Evolutionary conservation across 2,329 filamentous ascomycete genomes (phyloP).

Genomic region (Colletotrichum noveboracense): DNA sequence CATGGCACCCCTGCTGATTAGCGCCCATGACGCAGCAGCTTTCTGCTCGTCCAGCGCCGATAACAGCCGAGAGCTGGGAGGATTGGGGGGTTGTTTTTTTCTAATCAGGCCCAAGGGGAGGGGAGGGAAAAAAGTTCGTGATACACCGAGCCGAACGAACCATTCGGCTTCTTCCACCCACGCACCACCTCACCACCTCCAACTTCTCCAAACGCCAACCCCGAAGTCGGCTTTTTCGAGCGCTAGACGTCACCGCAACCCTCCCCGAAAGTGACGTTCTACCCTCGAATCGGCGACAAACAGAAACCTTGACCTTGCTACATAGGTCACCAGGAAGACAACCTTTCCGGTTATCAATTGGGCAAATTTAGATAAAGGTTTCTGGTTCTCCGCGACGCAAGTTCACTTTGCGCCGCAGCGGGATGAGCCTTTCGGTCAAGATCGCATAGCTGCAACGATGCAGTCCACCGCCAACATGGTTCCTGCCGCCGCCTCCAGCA

Average conservation of each 20-base stretch:
- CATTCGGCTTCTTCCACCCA: slow-evolving; percentile 5
- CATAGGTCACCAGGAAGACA: neutral
- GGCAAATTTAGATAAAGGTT: neutral
- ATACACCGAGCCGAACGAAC: slow-evolving; percentile 12
- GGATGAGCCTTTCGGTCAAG: neutral
- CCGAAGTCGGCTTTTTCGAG: slow-evolving; percentile 10
- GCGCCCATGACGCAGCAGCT: slow-evolving; percentile 13
- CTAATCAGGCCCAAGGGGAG: neutral
- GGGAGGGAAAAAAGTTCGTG: slow-evolving; percentile 8
- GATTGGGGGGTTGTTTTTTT: neutral
- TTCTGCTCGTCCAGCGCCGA: neutral
- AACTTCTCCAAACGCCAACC: neutral
- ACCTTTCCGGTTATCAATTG: neutral
- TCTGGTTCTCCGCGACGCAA: neutral
- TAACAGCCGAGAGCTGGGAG: neutral
- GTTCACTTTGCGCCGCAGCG: slow-evolving; percentile 4
- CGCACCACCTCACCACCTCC: neutral
- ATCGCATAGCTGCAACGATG: slow-evolving; percentile 25
- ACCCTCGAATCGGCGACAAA: neutral
- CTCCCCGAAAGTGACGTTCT: neutral
- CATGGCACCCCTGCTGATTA: slow-evolving; percentile 2
- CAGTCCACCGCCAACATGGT: slow-evolving; percentile 28
- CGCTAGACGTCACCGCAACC: slow-evolving; percentile 1
- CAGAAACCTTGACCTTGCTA: neutral
- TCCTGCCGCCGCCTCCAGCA: slow-evolving; percentile 14